phyloP scores from a whole-genome alignment of 345 rosid species.

The Geranium brycei region DNA sequence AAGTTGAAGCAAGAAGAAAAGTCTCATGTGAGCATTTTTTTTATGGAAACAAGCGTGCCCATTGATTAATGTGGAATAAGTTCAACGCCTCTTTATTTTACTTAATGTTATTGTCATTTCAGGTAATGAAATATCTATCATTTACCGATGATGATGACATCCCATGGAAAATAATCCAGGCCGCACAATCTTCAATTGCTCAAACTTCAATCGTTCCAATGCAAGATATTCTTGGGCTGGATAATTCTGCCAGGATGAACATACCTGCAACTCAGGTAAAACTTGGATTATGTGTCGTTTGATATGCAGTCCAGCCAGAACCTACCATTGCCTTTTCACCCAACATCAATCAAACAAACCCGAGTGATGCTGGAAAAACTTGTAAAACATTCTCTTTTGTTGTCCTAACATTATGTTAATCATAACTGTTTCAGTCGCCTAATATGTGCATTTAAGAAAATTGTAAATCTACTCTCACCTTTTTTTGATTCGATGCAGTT shows the following conservation, averaged over 20 bases:
- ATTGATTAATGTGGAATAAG: too few relatives aligned
- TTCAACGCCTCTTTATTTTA: neutral
- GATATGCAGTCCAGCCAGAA: neutral
- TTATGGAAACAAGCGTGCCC: neutral
- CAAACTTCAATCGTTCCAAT: conserved; percentile 63
- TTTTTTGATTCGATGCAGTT: conserved; percentile 20
- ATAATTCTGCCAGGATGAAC: conserved; percentile 78
- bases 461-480: too few relatives aligned
- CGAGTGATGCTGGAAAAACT: too few relatives aligned
- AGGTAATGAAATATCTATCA: conserved; percentile 62
- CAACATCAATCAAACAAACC: too few relatives aligned
- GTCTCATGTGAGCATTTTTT: conserved; percentile 44
- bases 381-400: too few relatives aligned
- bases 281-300: neutral
- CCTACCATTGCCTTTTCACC: too few relatives aligned
- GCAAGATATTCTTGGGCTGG: conserved; percentile 87
- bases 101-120: conserved; percentile 1
- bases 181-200: conserved; percentile 60
- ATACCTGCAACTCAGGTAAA: conserved; percentile 77
- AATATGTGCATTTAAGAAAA: too few relatives aligned
- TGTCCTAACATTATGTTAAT: too few relatives aligned
- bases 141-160: conserved; percentile 39
- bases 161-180: conserved; percentile 54
- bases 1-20: conserved; percentile 45
- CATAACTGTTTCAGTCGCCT: too few relatives aligned